Evolutionary conservation across 768 basidiomycete species (phyloP), one percentile per base, ranked within the genome.

Genomic region (Leccinum barrowsii): DNA sequence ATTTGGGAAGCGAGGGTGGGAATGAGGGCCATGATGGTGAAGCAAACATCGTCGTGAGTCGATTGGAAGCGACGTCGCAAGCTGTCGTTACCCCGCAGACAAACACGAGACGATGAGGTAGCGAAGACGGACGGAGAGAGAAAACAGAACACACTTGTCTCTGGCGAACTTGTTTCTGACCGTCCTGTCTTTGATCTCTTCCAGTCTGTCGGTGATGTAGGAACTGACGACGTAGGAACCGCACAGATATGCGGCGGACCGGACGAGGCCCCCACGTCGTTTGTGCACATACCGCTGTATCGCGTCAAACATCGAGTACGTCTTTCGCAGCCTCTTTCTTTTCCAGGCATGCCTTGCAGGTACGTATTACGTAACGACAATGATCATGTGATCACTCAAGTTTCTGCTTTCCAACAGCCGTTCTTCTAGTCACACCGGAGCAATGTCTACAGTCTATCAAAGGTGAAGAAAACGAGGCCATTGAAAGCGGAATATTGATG

Each of bases 41-140:
- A 95, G 7, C 87, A 83, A 22, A 83, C 79, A 66, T 94, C 87
- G 58, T 90, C 84, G 63, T 89, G 86, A 24, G 86, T 91, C 61
- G 89, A 85, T 34, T 80, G 77, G 70, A 92, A 95, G 35, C 93
- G 79, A 49, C 84, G 77, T 53, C 83, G 80, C 26, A 94, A 74
- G 63, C 92, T 94, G 54, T 26, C 42, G 17, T 48, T 8, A 26
- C 24, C 17, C 28, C 49, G 22, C 10, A 15, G 50, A 50, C 7
- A 32, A 61, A 40, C 3, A 32, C 61, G 37, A 57, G 67, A 35
- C 13, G 22, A 53, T 42, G 34, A 46, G 19, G 17, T 21, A 12
- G n/a, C 30, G 50, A 50, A 19, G 19, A 50, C 30, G 22, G 6
- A 28, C 30, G 22, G 6, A 28, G 24, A 52, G 22, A 50, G 44